A percentile compares a stretch with the other conserved stretches of the same genome.
These are phyloP conservation scores for Tulasnella calospora DNA, from an alignment of 768 basidiomycete species.

Conservation along the genomic window DNA sequence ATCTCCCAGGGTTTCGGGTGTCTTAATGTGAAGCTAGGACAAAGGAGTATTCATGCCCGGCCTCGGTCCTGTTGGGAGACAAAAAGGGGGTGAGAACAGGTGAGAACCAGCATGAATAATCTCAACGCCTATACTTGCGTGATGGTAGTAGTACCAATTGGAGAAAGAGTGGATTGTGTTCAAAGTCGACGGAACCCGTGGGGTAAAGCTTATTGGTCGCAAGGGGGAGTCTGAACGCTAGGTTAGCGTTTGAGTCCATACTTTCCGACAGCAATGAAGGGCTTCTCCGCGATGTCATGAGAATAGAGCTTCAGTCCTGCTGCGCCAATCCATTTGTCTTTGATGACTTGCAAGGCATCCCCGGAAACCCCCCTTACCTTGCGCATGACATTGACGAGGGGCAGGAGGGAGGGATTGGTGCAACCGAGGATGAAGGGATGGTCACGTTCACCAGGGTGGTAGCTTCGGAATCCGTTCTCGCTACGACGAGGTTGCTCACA, in stretches of 20 bases:
- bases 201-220: no score
- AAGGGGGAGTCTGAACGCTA: constrained; percentile 56
- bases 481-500: constrained; percentile 87
- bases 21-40: no score
- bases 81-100: no score
- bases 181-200: no score
- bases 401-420: constrained; percentile 63
- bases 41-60: no score
- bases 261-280: constrained; percentile 63
- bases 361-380: constrained; percentile 85
- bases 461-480: constrained; percentile 95
- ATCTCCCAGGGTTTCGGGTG: no score
- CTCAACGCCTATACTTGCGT: no score
- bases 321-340: constrained; percentile 77
- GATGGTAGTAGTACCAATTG: no score
- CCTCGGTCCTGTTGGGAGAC: no score
- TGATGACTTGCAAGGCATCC: constrained; percentile 73
- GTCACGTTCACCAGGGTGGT: constrained; percentile 97
- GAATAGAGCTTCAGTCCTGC: constrained; percentile 80
- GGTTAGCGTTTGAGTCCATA: constrained; percentile 65
- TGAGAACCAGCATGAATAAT: no score
- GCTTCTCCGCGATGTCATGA: constrained; percentile 52
- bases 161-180: constrained; percentile 34
- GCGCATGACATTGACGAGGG: constrained; percentile 75
- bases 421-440: constrained; percentile 93